Evolutionary conservation across 2,329 filamentous ascomycete genomes (phyloP).

Genomic region (Arthrobotrys conoides): DNA sequence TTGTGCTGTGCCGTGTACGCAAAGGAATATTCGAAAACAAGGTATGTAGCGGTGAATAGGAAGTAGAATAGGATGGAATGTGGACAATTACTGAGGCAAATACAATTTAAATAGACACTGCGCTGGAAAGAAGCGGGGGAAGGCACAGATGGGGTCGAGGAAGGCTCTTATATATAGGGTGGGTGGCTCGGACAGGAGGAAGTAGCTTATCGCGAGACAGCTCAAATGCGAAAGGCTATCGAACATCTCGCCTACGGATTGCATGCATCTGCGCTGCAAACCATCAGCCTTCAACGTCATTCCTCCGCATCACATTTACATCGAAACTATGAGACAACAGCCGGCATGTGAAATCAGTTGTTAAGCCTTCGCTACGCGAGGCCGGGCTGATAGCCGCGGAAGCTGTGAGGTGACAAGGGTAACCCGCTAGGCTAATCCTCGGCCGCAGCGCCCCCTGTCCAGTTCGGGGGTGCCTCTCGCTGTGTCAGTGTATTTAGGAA

Average conservation of each 20-base stretch:
- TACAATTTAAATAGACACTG: slow-evolving; percentile 1
- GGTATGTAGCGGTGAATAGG: background rate
- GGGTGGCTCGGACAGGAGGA: slow-evolving; percentile 46
- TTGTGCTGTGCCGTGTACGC: slow-evolving; percentile 66
- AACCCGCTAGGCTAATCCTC: slow-evolving; percentile 28
- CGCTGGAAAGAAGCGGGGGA: background rate
- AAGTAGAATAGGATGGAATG: background rate
- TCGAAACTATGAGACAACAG: background rate
- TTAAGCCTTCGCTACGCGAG: slow-evolving; percentile 29
- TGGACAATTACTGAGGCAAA: too few relatives aligned
- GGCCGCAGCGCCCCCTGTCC: slow-evolving; percentile 55
- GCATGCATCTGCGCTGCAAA: background rate
- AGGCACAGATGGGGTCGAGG: background rate
- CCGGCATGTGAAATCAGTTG: slow-evolving; percentile 46
- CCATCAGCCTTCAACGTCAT: slow-evolving; percentile 42
- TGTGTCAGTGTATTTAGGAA: slow-evolving; percentile 28
- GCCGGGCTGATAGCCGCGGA: slow-evolving; percentile 54
- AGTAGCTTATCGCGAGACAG: slow-evolving; percentile 32
- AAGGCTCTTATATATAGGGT: slow-evolving; percentile 30
- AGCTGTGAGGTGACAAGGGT: slow-evolving; percentile 30
- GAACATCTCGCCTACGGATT: slow-evolving; percentile 10
- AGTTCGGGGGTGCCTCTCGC: slow-evolving; percentile 31
- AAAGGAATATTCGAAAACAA: background rate
- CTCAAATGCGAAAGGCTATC: slow-evolving; percentile 20
- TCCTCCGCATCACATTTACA: slow-evolving; percentile 12